Evolutionary conservation across 768 basidiomycete species (phyloP), one percentile per base, ranked within the genome.

Genomic region (Pholiota microspora): DNA sequence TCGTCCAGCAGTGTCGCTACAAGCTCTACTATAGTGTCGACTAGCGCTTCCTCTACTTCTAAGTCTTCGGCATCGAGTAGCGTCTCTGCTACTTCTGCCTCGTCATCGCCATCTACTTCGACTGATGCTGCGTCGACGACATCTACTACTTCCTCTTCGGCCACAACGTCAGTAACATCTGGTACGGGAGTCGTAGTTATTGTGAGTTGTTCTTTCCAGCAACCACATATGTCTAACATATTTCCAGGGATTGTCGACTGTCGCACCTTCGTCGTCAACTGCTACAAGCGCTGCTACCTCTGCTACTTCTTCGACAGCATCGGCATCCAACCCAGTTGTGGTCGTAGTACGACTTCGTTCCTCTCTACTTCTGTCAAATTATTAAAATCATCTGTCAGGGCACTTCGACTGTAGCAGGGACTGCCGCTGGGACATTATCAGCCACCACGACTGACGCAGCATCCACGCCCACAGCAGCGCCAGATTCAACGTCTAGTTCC

Each of bases 371-470:
- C 31, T 48, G 47, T 55, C 9, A 57, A 16, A 31, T 47, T 12
- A 35, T 16, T 49, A n/a, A n/a, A n/a, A 6, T 31, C 29, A 31
- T 6, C 29, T 31, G 29, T 36, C 24, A 64, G 62, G 59, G 55
- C 9, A 38, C 55, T 13, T 52, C 59, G 12, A 38, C 57, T 21
- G 53, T 52, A 18, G 51, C 59, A 10, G 38, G 54, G 23, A 25
- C 46, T 15, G 21, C 38, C 13, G 31, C 40, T 8, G 16, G 59
- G 23, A 13, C 53, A 27, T 34, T 51, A 8, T 49, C 61, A 1
- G 51, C 60, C 42, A 64, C 72, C 23, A 71, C 67, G 25, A 69
- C 73, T 45, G 66, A 68, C 8, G 61, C 67, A 44, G 59, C 69
- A 27, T 53, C 71, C 6, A 59, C 73, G 1, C 32, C 71, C 15